phyloP scores from a whole-genome alignment of 2,329 filamentous ascomycete species.

The Diaporthe australafricana region DNA sequence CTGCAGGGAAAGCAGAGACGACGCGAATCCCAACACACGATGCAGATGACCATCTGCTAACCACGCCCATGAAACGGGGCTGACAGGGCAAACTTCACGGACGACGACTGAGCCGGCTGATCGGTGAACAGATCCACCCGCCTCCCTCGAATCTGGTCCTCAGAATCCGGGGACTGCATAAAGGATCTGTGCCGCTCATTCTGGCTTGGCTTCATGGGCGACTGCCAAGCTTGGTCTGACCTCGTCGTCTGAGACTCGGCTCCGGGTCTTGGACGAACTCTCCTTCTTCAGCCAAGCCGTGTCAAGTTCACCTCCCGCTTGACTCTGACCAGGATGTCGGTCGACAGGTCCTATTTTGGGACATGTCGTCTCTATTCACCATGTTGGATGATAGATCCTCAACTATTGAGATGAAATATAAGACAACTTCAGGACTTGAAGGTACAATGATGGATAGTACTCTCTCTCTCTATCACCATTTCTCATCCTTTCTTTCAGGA shows the following conservation, averaged over 20 bases:
- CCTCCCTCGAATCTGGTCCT: not conserved
- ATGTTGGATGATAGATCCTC: slow-evolving; percentile 11
- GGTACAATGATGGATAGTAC: too few relatives aligned
- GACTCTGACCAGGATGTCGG: not conserved
- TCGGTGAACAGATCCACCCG: not conserved
- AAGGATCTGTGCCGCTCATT: slow-evolving; percentile 12
- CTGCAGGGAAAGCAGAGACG: not conserved
- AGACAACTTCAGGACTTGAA: not conserved
- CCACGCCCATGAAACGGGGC: not conserved
- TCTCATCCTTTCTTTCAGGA: slow-evolving; percentile 7
- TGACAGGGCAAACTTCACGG: slow-evolving; percentile 4
- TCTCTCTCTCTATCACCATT: not conserved
- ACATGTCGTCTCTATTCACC: not conserved
- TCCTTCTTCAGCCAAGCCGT: not conserved
- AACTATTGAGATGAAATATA: slow-evolving; percentile 12
- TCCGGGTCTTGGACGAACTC: slow-evolving; percentile 17
- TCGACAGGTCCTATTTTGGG: slow-evolving; percentile 8
- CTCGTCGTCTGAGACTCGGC: slow-evolving; percentile 6
- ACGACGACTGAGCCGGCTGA: slow-evolving; percentile 13
- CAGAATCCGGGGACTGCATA: not conserved
- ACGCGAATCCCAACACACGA: not conserved
- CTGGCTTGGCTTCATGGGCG: slow-evolving; percentile 5
- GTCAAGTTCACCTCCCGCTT: slow-evolving; percentile 18
- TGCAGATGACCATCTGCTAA: not conserved
- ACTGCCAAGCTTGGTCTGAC: slow-evolving; percentile 10